Conservation (phyloP, 352 stramenopile species). For the Poterioochromonas sp. region DNA sequence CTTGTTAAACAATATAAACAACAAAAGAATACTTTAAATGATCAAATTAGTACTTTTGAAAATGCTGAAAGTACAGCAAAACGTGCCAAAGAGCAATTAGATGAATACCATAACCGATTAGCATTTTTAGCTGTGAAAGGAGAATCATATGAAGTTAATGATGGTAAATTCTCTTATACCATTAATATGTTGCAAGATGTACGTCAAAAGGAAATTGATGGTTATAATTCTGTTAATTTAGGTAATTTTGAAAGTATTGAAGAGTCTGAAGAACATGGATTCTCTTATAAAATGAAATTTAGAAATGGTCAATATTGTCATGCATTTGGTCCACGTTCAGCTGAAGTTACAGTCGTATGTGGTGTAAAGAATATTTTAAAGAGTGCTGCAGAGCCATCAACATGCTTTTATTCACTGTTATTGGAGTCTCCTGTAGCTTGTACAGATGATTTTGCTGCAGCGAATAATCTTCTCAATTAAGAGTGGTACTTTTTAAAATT, state of each 20-base stretch:
- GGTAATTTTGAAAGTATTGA: slow-evolving; percentile 6
- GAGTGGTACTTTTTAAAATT: not conserved
- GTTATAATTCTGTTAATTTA: not conserved
- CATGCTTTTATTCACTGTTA: slow-evolving; percentile 7
- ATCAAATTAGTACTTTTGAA: not conserved
- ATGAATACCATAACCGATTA: not conserved
- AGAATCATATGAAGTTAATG: slow-evolving; percentile 7
- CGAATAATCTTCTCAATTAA: not conserved
- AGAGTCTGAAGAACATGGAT: not conserved
- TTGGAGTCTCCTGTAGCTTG: slow-evolving; percentile 9
- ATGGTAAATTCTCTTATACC: slow-evolving; percentile 18
- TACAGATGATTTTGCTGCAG: not conserved
- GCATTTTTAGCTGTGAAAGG: slow-evolving; percentile 17
- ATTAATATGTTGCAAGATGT: slow-evolving; percentile 3
- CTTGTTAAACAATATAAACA: not conserved
- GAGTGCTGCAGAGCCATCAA: not conserved
- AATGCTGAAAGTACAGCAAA: not conserved
- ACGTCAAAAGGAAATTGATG: not conserved
- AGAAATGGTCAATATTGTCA: slow-evolving; percentile 23
- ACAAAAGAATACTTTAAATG: not conserved
- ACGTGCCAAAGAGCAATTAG: not conserved
- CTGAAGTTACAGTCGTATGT: not conserved
- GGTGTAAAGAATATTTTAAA: not conserved
- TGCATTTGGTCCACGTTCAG: slow-evolving; percentile 3
- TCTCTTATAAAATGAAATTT: not conserved